Base-by-base conservation (phyloP, 2,329 filamentous ascomycete genomes). In the Diaporthe capsici region DNA sequence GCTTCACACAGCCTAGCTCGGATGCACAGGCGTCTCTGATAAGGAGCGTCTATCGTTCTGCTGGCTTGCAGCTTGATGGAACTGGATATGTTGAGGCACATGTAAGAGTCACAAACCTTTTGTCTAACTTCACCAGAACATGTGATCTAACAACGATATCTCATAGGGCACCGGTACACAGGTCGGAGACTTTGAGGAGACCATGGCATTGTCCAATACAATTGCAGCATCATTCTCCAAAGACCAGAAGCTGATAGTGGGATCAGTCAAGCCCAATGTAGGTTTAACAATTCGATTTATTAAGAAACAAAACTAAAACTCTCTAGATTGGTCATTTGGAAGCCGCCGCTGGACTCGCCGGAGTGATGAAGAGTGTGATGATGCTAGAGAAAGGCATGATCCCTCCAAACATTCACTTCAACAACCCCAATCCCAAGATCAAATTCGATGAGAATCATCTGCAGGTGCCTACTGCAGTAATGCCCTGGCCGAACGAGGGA, bases 1-100 rank as follows among this genome's bases (percentile, higher is more conserved):
- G 83, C 2, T 82, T 88, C 47, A 86, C 86, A 0, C 79, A 84
- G 74, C 87, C 87, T 0, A 85, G 74, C 22, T 49, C 22, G 0
- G 51, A 65, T 0, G 80, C 82, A 2, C 84, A 86, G 74, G 78
- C 72, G 17, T 58, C 57, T 2, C 73, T 84, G 3, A 84, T 84
- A 53, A 58, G 77, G 71, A 67, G 77, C 9, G 79, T 79, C 0
- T 85, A 85, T 75, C 13, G 20, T 1, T 65, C 53, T 8, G 76
- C 77, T 3, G 75, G 75, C 0, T 65, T 80, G 10, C n/a, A 51
- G 22, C 72, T 75, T 1, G 15, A 37, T 13, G 73, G 76, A 15
- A 79, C 78, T 3, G 44, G 63, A 13, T 80, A 79, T 63, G 49
- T 82, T 39, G 81, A 82, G 70, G 77, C 76, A 1, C 79, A 80